These are phyloP conservation scores for Lactifluus piperatus DNA, from an alignment of 768 basidiomycete species.

Conservation along the genomic window DNA sequence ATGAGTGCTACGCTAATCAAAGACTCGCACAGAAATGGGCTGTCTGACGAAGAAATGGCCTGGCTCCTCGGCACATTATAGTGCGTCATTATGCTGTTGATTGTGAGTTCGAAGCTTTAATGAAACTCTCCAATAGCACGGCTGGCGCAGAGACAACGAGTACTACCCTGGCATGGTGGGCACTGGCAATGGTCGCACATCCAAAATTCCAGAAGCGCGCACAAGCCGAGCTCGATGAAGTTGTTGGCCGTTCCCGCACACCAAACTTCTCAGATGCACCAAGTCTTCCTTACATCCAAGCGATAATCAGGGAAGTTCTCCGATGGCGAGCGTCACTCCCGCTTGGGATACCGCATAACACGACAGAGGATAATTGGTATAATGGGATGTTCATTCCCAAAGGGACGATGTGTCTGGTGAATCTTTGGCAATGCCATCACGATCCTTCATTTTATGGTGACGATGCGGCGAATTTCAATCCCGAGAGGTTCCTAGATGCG, in stretches of 20 bases:
- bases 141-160: conserved; percentile 5
- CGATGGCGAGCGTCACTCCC: conserved; percentile 1
- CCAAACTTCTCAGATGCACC: background rate
- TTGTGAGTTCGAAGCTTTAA: background rate
- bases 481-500: conserved; percentile 17
- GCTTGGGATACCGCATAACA: background rate
- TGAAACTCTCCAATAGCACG: background rate
- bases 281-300: conserved; percentile 4
- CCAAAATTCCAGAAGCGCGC: conserved; percentile 14
- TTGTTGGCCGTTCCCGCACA: conserved; percentile 5
- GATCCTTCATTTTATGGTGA: conserved; percentile 6
- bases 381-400: conserved; percentile 26
- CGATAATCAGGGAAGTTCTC: background rate
- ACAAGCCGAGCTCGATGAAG: conserved; percentile 4
- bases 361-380: conserved; percentile 23
- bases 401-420: conserved; percentile 28
- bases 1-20: conserved; percentile 2
- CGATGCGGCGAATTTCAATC: conserved; percentile 19
- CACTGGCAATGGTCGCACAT: conserved; percentile 15
- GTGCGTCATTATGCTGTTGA: background rate
- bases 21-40: background rate
- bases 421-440: conserved; percentile 12
- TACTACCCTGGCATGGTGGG: conserved; percentile 9
- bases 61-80: conserved; percentile 17
- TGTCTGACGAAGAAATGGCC: conserved; percentile 14